These are phyloP conservation scores for Durio zibethinus DNA, from an alignment of 345 rosid species.

Conservation along the genomic window DNA sequence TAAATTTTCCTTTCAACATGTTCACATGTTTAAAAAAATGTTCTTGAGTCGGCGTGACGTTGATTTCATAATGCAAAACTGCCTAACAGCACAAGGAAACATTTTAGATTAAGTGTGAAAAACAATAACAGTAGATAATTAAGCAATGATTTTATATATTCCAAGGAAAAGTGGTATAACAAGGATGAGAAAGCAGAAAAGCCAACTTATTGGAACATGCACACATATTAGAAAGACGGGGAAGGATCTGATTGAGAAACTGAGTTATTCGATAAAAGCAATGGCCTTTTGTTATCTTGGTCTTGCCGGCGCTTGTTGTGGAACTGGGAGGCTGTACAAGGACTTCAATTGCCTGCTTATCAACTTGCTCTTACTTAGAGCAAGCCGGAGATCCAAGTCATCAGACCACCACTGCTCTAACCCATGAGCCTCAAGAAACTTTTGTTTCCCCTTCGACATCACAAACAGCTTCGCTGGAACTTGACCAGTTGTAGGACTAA, in stretches of 20 bases:
- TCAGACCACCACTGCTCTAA: conserved; percentile 99
- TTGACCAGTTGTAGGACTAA: conserved; percentile 28
- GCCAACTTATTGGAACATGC: not conserved
- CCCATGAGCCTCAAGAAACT: conserved; percentile 90
- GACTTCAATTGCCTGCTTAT: conserved; percentile 90
- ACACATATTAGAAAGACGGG: not conserved
- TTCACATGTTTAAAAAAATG: too few relatives aligned
- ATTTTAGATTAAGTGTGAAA: not conserved
- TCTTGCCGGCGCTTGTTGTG: conserved; percentile 25
- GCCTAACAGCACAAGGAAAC: not conserved
- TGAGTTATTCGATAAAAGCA: conserved; percentile 18
- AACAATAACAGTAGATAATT: not conserved
- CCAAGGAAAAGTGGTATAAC: not conserved
- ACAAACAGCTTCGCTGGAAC: conserved; percentile 85
- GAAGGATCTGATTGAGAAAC: conserved; percentile 14
- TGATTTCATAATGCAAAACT: not conserved
- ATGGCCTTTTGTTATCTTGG: conserved; percentile 3
- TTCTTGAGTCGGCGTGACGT: too few relatives aligned
- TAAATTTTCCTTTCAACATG: too few relatives aligned
- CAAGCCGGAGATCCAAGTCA: conserved; percentile 64
- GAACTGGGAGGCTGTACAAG: conserved; percentile 51
- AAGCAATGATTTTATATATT: not conserved
- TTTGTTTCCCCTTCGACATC: conserved; percentile 86
- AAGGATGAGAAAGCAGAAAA: not conserved
- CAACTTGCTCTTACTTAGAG: conserved; percentile 64